Evolutionary conservation across 306 rosid genomes (phyloP), one percentile per base, ranked within the genome.

Genomic region (Cucumis cinereus): DNA sequence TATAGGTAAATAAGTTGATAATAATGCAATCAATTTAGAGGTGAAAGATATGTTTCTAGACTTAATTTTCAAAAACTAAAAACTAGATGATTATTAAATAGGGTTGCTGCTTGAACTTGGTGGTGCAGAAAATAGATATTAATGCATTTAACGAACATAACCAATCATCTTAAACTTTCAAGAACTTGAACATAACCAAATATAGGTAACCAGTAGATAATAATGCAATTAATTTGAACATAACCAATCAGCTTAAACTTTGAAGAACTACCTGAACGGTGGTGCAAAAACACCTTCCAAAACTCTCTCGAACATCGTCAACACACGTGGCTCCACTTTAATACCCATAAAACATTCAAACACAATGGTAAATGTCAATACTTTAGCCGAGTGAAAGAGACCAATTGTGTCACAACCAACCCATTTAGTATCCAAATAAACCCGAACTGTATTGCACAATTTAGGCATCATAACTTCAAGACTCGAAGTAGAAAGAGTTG

Each of bases 281-380:
- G 76, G 81, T 1, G 90, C 83, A 23, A 93, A 91, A 24, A 93
- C 97, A 5, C 96, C 93, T 73, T 88, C 91, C 76, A 93, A 63
- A 26, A 93, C 90, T 73, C 86, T 89, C 75, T 93, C 96, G n/a
- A 91, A 93, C 10, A 82, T 87, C 33, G 67, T 80, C 41, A 93
- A 53, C 89, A 88, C 76, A 16, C 85, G 92, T 53, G 79, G 80
- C 82, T 89, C 77, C 74, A 85, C 91, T 55, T 76, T 74, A 50
- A 89, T 87, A 72, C 98, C 98, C 54, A 93, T 40, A 63, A 91
- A 80, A 68, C 96, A 89, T 85, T 93, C 96, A 49, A 87, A 89
- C 68, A 91, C 90, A 50, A 88, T 56, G 10, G 73, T 76, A 77
- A 93, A 93, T 2, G 83, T 91, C 60, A 88, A 81, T 14, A 70